Evolutionary conservation across 1,139 yeast genomes (phyloP).

Genomic region (Petasospora rhodanensis): DNA sequence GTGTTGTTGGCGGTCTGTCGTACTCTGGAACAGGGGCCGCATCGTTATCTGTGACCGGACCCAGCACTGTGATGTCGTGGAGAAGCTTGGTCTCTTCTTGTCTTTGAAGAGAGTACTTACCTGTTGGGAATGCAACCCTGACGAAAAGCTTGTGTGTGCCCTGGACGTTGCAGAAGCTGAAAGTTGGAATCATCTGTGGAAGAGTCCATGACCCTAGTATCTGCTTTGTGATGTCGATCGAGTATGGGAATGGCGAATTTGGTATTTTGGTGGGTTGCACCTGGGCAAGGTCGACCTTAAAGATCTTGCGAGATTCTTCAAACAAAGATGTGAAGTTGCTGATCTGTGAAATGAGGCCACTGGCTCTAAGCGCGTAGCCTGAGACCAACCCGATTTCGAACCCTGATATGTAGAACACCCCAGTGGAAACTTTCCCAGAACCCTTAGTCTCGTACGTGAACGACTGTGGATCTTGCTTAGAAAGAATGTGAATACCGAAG

Average conservation of each 20-base stretch:
- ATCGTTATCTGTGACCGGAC: neutral
- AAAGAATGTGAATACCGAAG: conserved; percentile 5
- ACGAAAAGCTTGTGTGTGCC: conserved; percentile 1
- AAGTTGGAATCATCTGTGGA: conserved; percentile 6
- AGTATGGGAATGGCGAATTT: conserved; percentile 5
- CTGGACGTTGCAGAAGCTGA: conserved; percentile 6
- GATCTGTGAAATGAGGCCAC: neutral
- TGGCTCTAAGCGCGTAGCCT: neutral
- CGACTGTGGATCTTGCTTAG: conserved; percentile 3
- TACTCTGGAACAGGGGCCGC: neutral
- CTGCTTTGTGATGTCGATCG: conserved; percentile 3
- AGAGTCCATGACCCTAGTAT: no score
- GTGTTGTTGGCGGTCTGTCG: neutral
- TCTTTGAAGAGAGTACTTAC: no score
- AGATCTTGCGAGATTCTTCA: no score
- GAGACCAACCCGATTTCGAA: conserved; percentile 1
- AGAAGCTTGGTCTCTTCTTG: neutral
- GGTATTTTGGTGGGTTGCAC: conserved; percentile 2
- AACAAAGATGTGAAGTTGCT: no score
- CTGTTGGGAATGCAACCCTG: conserved; percentile 1
- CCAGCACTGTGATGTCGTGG: neutral
- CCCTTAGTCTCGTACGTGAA: conserved; percentile 7
- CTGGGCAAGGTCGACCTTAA: conserved; percentile 4
- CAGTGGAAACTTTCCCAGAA: conserved; percentile 2
- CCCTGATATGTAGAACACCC: conserved; percentile 1